Percentiles rank a stretch among this genome's conserved stretches.
These are phyloP conservation scores for Polyrhizophydium stewartii DNA, from an alignment of 371 early-diverging fungal genomes.

Conservation along the genomic window DNA sequence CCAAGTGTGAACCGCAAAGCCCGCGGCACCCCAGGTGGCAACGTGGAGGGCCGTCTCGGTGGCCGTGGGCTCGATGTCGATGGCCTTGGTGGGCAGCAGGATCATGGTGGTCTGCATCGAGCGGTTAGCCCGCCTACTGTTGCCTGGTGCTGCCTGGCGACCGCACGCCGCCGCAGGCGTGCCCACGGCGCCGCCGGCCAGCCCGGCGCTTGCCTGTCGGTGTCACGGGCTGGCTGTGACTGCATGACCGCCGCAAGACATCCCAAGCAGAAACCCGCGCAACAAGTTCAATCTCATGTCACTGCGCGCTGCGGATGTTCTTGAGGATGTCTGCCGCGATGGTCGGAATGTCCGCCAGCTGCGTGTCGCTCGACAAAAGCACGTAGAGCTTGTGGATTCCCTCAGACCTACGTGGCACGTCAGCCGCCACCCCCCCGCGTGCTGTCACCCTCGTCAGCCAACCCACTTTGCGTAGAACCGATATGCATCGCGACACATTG, in stretches of 20 bases:
- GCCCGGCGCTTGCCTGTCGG: too few species aligned
- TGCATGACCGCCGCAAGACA: too few species aligned
- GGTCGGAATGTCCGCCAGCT: neutral
- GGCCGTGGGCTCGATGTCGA: neutral
- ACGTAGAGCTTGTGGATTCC: constrained; percentile 45
- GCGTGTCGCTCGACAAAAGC: constrained; percentile 7
- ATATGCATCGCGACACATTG: constrained; percentile 37
- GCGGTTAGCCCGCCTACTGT: too few species aligned
- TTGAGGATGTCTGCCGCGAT: constrained; percentile 3
- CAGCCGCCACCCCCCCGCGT: neutral
- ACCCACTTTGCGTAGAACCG: constrained; percentile 38
- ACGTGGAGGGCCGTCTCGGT: neutral
- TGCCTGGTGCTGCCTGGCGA: too few species aligned
- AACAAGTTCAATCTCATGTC: too few species aligned
- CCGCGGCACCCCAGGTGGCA: neutral
- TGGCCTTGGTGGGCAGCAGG: neutral
- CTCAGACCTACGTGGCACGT: constrained; percentile 13
- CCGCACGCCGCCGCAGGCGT: too few species aligned
- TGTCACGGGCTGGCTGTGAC: too few species aligned
- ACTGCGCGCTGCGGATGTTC: neutral
- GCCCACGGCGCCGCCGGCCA: too few species aligned
- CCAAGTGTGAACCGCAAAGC: neutral
- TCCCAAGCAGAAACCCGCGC: too few species aligned
- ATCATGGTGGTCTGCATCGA: neutral
- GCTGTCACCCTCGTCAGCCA: neutral